Evolutionary conservation across 345 rosid species (phyloP), one percentile per base, ranked within the genome.

Genomic region (Moringa oleifera): DNA sequence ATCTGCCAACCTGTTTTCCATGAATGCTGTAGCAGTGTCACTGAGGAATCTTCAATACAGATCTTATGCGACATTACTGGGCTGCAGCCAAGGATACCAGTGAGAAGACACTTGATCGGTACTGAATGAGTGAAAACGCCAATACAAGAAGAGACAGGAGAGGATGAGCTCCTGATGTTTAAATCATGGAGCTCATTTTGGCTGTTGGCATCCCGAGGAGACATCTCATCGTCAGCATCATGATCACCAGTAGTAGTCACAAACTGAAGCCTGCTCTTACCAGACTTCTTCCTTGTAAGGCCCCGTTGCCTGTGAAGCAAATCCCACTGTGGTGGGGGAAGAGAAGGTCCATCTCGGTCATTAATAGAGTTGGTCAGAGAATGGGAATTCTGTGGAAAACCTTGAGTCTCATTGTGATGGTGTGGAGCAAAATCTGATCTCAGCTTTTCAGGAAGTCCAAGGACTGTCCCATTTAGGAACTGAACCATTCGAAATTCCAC

Each of bases 1-100:
- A 93, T 76, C 85, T 87, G 96, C 98, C 97, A 93, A 6, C 98
- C 98, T 2, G 81, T 83, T 81, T 64, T 83, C 85, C 88, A 87
- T 0, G 97, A 87, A 73, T 89, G 97, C 58, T 81, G 91, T 52
- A 93, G 72, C 63, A 89, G 88, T 0, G 89, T 89, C 63, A 89
- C 98, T 0, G 97, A 89, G 53, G 98, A 93, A 77, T 93, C 97
- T 20, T 87, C 96, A 65, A 89, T 78, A 66, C 91, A 85, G 55
- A 93, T 76, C 76, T 81, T 93, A 58, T 77, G 85, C 7, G 80
- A 76, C 94, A 87, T 79, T 37, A 76, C 65, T 0, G 98, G 80
- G 73, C 93, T 89, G 78, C 97, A 89, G 8, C 87, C 94, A 36
- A 93, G 80, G 66, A 89, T 73, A 58, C 97, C 98, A 0, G 91